Evolutionary conservation across 331 rosid species (phyloP).

Genomic region (Rosa hybrid): DNA sequence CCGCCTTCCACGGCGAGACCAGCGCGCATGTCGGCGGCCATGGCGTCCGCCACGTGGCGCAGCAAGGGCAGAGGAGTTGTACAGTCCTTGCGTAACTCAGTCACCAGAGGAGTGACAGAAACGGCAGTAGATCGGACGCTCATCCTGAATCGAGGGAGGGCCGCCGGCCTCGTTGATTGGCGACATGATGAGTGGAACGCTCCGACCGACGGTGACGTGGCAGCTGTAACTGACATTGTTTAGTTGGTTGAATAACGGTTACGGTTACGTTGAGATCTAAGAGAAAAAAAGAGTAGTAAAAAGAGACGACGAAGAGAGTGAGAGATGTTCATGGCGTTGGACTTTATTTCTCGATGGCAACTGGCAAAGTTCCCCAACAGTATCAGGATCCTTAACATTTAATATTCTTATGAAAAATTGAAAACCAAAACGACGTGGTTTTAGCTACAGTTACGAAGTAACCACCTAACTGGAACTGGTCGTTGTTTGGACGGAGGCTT

Average conservation of each 20-base stretch:
- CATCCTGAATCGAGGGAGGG: conserved; percentile 42
- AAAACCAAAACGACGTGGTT: not conserved
- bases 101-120: conserved; percentile 46
- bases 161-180: conserved; percentile 35
- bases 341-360: conserved; percentile 7
- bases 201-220: conserved; percentile 42
- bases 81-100: conserved; percentile 57
- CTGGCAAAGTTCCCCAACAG: conserved; percentile 13
- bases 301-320: not conserved
- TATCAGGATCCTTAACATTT: not conserved
- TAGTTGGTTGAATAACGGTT: not conserved
- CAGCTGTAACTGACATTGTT: conserved; percentile 48
- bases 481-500: not conserved
- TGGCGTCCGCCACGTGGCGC: conserved; percentile 63
- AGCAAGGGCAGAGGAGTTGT: conserved; percentile 74
- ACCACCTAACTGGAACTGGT: not conserved
- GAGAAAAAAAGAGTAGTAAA: too few relatives aligned
- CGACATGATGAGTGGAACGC: conserved; percentile 40
- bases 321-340: not conserved
- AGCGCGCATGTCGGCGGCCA: conserved; percentile 69
- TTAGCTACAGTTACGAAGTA: not conserved
- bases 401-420: not conserved
- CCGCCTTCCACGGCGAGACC: conserved; percentile 67
- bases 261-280: not conserved
- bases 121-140: conserved; percentile 57